Evolutionary conservation across 1,284 basidiomycete species (phyloP).

Genomic region (Vanrija sp.): DNA sequence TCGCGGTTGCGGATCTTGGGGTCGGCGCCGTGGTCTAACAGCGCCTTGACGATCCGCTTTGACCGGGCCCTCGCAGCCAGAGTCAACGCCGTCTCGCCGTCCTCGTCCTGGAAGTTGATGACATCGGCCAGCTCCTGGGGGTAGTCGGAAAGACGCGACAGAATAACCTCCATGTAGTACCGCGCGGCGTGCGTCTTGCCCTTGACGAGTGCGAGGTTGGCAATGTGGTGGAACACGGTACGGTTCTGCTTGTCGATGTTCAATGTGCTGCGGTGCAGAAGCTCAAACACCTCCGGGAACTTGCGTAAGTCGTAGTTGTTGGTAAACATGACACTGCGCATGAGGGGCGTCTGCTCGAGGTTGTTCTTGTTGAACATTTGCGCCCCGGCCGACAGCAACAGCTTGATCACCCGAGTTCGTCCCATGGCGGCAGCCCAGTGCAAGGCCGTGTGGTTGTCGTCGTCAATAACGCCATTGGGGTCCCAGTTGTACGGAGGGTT

Average conservation of each 20-base stretch:
- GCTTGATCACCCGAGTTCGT: constrained; percentile 90
- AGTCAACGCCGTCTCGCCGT: constrained; percentile 95
- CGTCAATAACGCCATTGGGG: constrained; percentile 94
- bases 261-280: constrained; percentile 92
- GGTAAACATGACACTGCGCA: constrained; percentile 99
- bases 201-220: constrained; percentile 97
- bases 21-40: constrained; percentile 95
- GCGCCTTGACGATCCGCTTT: constrained; percentile 92
- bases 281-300: constrained; percentile 95
- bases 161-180: constrained; percentile 98
- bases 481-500: constrained; percentile 89
- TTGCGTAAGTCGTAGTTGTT: constrained; percentile 99
- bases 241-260: constrained; percentile 99
- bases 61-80: constrained; percentile 94
- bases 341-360: constrained; percentile 93
- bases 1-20: constrained; percentile 94
- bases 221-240: constrained; percentile 97
- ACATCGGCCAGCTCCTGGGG: constrained; percentile 96
- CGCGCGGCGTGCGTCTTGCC: constrained; percentile 96
- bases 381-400: constrained; percentile 88
- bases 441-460: constrained; percentile 94
- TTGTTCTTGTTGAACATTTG: constrained; percentile 98
- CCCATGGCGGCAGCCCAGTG: constrained; percentile 99
- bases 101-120: constrained; percentile 99
- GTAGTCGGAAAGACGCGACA: constrained; percentile 85